Base-by-base conservation (phyloP, 2,329 filamentous ascomycete genomes). In the Nannizzia gypsea region DNA sequence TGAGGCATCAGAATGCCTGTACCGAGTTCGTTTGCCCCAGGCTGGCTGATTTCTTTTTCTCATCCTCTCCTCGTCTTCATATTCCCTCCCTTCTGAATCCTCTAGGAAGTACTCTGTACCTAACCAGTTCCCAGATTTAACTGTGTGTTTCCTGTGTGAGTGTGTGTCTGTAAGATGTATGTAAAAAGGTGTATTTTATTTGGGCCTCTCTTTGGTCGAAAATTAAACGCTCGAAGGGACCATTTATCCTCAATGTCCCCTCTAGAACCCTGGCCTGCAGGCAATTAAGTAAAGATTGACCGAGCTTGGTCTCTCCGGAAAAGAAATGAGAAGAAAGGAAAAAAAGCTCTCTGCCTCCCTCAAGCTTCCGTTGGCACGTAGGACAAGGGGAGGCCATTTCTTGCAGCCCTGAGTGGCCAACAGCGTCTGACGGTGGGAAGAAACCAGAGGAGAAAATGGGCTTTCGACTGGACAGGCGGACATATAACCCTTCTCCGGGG, bases 1-100 rank as follows among this genome's bases (percentile, higher is more conserved):
- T 59, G 60, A 62, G 55, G 54, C 54, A 28, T 62, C 38, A 54
- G 42, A 48, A 57, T 40, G 31, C 17, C 48, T 34, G 26, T 34
- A 54, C 15, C 15, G 26, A n/a, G n/a, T 17, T 34, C 17, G 15
- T 34, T 17, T 31, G 3, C 24, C 6, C 24, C 17, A 15, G 24
- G 13, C 13, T 34, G 26, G 48, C 34, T 54, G 9, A 24, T 34
- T 54, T 54, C 11, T 31, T 52, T 31, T 13, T n/a, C n/a, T 8
- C 22, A 20, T 24, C 26, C 13, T 34, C 13, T 34, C 1, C 6
- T 13, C 28, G 6, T 54, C 28, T 52, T 52, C 46, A 1, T 24
- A 4, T 13, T 52, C 13, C 48, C 20, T 26, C 24, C 17, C 44
- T 48, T 48, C 22, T 2, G 31, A 13, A 11, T 11, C 31, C 31